Base-by-base conservation (phyloP, 2,329 filamentous ascomycete genomes). In the Ilyonectria sp. region DNA sequence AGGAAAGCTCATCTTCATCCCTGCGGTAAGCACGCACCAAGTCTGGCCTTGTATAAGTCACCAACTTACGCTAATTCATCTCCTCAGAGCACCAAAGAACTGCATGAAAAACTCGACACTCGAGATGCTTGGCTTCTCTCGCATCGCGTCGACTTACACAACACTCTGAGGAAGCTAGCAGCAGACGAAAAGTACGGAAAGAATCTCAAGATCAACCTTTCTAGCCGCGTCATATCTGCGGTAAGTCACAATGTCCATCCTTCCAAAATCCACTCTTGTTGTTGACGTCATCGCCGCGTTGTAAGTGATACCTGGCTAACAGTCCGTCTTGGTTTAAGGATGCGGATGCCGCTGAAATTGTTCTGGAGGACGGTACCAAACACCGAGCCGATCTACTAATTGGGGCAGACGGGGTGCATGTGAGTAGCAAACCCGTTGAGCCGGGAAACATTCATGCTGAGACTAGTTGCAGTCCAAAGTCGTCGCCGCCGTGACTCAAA, bases 121-220 rank as follows among this genome's bases (percentile, higher is more conserved):
- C 43, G 21, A 15, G 56, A 59, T 6, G 56, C 35, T n/a, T 59
- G 56, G 56, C 44, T 59, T 11, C 17, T 59, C 4, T 35, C 43
- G 8, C 56, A 59, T n/a, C 44, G 56, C 21, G 56, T 59, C 3
- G 56, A 59, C 5, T 17, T 59, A 8, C 56, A 59, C 11, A 59
- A 33, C 4, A 37, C 56, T 2, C 19, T 59, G 13, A 47, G 56
- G 33, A 59, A 59, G 3, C 56, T 49, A 35, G 56, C 56, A 1
- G 17, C 7, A 4, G 15, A 59, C 4, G 29, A 29, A 6, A n/a
- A 11, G 7, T 13, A 59, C 2, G 56, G 43, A 8, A 15, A 37
- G 3, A 37, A 49, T 7, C 46, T 59, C 2, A 59, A 59, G 15
- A 37, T 59, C 2, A 29, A 59, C 15, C 13, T 59, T 3, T 49